Conservation (phyloP, 805 yeast species). For the Torulaspora franciscae region DNA sequence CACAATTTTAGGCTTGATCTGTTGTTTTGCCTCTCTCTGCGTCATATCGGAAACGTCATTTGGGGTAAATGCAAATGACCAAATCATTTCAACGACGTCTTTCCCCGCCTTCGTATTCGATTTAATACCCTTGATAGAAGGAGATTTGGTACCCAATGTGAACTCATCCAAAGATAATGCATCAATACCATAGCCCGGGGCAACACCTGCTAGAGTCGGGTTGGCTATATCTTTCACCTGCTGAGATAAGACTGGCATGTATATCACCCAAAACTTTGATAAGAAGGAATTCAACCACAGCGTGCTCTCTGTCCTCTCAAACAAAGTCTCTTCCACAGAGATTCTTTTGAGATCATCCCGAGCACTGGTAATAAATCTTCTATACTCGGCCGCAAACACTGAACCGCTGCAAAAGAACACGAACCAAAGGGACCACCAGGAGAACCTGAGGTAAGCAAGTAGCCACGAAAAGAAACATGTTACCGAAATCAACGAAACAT, state of each 20-base stretch:
- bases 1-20: conserved; percentile 75
- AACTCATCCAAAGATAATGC: conserved; percentile 68
- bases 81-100: conserved; percentile 72
- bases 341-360: conserved; percentile 72
- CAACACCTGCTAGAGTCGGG: conserved; percentile 59
- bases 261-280: conserved; percentile 80
- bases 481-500: conserved; percentile 57
- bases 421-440: conserved; percentile 56
- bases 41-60: conserved; percentile 83
- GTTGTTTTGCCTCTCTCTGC: conserved; percentile 61
- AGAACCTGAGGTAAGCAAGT: conserved; percentile 57
- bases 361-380: conserved; percentile 68
- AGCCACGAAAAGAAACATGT: conserved; percentile 71
- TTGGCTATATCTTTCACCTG: conserved; percentile 69
- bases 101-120: conserved; percentile 67
- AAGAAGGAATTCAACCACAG: conserved; percentile 75
- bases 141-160: conserved; percentile 77
- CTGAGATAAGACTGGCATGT: conserved; percentile 80
- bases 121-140: conserved; percentile 64
- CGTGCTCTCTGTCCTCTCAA: conserved; percentile 64
- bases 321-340: conserved; percentile 58
- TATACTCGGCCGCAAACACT: conserved; percentile 65
- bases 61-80: conserved; percentile 78
- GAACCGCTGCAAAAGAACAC: conserved; percentile 59
- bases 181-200: conserved; percentile 81